Evolutionary conservation across 345 rosid species (phyloP), one percentile per base, ranked within the genome.

Genomic region (Aethionema arabicum): DNA sequence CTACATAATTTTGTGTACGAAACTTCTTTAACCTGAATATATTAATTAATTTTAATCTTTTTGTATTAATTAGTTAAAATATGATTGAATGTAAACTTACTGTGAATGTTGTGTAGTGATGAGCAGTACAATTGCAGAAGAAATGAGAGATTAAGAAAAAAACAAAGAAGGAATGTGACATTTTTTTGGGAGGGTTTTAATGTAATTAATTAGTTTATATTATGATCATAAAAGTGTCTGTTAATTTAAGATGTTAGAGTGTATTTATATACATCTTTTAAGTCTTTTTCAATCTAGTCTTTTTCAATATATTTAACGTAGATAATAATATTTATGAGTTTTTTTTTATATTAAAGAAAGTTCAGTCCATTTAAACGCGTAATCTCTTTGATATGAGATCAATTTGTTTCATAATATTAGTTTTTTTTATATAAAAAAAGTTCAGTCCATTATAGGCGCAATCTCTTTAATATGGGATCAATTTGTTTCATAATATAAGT

Each of bases 1-100:
- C 65, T 46, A 48, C 86, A 81, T 9, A 78, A 49, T 64, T 71
- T 74, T 5, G 55, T 74, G 38, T 72, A 77, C 40, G 60, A 52
- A 7, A 52, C 46, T 27, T 74, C 73, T 35, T 63, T 66, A n/a
- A 80, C 54, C 82, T 77, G 68, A 14, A 8, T 6, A 6, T 8
- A 40, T 50, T 42, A 9, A 2, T 38, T 31, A 16, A 14, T 5
- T 60, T 60, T 11, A 21, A 46, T 11, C 27, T 2, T 5, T 48
- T 12, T 8, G 27, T 35, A 29, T 5, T 48, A 12, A 27, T 27
- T 46, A 45, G 48, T n/a, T 12, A 27, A 27, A 11, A 4, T 5
- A 7, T 21, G 15, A 61, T 9, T 8, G 5, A n/a, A 7, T 49
- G 36, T 16, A 32, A 44, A 66, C 63, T 38, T 4, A 66, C 70